Evolutionary conservation across 192 early-diverging fungal genomes (phyloP).

Genomic region (Backusella tuberculispora): DNA sequence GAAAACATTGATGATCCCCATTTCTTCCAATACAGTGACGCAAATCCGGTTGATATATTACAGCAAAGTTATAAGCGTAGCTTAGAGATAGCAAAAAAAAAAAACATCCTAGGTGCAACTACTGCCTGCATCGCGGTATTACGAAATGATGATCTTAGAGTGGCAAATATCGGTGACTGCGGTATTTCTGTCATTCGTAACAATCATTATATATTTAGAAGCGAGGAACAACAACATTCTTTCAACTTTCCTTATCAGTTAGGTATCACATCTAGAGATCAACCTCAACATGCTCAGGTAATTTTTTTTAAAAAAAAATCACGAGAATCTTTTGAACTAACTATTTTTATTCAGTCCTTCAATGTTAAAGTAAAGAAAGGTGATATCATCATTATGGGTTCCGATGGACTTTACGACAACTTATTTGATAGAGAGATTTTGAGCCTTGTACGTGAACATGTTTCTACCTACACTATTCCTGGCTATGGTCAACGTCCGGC

Average conservation of each 20-base stretch:
- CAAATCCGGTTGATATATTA: conserved; percentile 81
- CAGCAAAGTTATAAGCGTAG: conserved; percentile 77
- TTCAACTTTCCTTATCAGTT: conserved; percentile 98
- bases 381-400: conserved; percentile 91
- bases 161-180: conserved; percentile 95
- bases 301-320: neutral
- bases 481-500: conserved; percentile 22
- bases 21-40: conserved; percentile 79
- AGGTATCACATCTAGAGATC: conserved; percentile 79
- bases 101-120: conserved; percentile 84
- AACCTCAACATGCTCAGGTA: conserved; percentile 78
- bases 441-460: conserved; percentile 46
- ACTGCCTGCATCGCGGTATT: conserved; percentile 90
- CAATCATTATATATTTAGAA: conserved; percentile 86
- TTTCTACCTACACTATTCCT: conserved; percentile 33
- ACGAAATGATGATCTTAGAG: conserved; percentile 87
- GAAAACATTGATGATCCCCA: conserved; percentile 82
- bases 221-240: conserved; percentile 96
- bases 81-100: conserved; percentile 68
- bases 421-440: conserved; percentile 97
- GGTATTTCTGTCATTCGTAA: conserved; percentile 86
- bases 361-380: conserved; percentile 85
- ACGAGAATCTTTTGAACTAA: neutral
- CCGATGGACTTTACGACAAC: conserved; percentile 97
- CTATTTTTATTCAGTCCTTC: conserved; percentile 46